phyloP scores from a whole-genome alignment of 2,329 filamentous ascomycete genomes.

The Nigrospora osmanthi region DNA sequence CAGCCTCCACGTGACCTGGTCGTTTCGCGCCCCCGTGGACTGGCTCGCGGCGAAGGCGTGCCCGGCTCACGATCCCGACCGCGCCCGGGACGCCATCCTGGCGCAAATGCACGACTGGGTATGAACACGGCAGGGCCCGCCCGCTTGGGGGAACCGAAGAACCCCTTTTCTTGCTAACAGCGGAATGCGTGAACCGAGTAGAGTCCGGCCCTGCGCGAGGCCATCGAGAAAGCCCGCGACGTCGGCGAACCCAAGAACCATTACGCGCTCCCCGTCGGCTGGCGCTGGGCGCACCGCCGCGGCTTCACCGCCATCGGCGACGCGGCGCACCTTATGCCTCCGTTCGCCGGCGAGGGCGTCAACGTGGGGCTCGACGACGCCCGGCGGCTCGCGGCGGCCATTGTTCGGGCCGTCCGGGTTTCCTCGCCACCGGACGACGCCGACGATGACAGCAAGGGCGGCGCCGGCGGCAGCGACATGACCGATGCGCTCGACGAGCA shows the following conservation, averaged over 20 bases:
- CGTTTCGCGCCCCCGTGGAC: conserved; percentile 27
- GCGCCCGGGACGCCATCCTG: conserved; percentile 29
- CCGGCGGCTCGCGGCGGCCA: conserved; percentile 35
- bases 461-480: conserved; percentile 11
- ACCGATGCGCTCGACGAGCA: conserved; percentile 22
- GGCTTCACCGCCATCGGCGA: conserved; percentile 51
- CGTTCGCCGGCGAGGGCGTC: conserved; percentile 51
- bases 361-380: conserved; percentile 51
- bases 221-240: conserved; percentile 30
- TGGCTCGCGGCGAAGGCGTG: conserved; percentile 34
- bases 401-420: conserved; percentile 20
- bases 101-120: conserved; percentile 28
- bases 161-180: too few relatives aligned
- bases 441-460: neutral
- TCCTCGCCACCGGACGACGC: too few relatives aligned
- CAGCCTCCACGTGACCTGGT: conserved; percentile 31
- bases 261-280: conserved; percentile 43
- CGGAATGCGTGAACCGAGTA: too few relatives aligned
- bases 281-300: conserved; percentile 35
- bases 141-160: too few relatives aligned
- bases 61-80: conserved; percentile 28
- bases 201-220: conserved; percentile 28
- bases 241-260: conserved; percentile 33
- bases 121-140: too few relatives aligned
- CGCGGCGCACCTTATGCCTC: conserved; percentile 52